Evolutionary conservation across 345 rosid species (phyloP), one percentile per base, ranked within the genome.

Genomic region (Streptanthus diversifolius): DNA sequence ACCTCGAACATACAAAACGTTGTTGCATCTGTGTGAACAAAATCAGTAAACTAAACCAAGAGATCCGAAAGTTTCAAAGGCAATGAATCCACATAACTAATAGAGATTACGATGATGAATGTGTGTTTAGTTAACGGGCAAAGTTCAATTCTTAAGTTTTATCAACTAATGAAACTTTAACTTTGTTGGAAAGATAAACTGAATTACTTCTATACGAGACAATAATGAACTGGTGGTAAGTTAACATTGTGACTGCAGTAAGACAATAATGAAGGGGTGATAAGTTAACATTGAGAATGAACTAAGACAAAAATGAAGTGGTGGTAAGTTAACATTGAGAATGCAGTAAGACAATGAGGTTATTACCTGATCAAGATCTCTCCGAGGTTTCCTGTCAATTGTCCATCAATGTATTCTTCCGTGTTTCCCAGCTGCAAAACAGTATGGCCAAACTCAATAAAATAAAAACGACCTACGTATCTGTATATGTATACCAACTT

Each of bases 321-420:
- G 27, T 25, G 27, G 27, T 1, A 25, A 25, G 27, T 25, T 25
- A 25, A 25, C 3, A 25, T 24, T 25, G 53, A 51, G 60, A 15
- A 21, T 22, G 24, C 32, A 58, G 66, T 15, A 47, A 47, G 39
- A 62, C 9, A 60, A 25, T 8, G 19, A 51, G 21, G 19, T 48
- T 12, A 39, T 14, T 77, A 90, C 98, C 97, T 89, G 79, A 93
- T 90, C 83, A 90, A 80, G 81, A 89, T 86, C 87, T 93, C 97
- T 37, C 98, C 96, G 51, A 93, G 81, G 68, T 84, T 88, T 79
- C 97, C 97, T 29, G 92, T 87, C 83, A 87, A 77, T 62, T 89
- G 91, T 14, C 98, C 97, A 25, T 90, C 98, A 0, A 90, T 82
- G 77, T 73, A 90, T 53, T 93, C 98, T 76, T 93, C 96, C 0